Evolutionary conservation across 1,284 basidiomycete species (phyloP).

Genomic region (Ceratobasidium sp.): DNA sequence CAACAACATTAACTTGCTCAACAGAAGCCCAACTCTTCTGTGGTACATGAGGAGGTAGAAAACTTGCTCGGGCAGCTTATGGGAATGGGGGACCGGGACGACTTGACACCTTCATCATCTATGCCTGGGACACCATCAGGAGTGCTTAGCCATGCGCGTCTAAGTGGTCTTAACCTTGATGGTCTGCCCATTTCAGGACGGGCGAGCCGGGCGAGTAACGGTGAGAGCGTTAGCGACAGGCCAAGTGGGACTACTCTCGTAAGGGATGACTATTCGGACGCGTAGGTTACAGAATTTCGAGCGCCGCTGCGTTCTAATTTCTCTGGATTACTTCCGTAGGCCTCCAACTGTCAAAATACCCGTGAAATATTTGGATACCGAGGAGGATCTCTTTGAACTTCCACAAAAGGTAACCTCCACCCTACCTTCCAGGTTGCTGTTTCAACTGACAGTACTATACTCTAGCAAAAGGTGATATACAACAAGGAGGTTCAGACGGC

Average conservation of each 20-base stretch:
- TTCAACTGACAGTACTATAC: constrained; percentile 36
- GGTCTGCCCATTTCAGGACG: constrained; percentile 52
- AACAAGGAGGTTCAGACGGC: constrained; percentile 94
- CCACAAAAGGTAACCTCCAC: constrained; percentile 73
- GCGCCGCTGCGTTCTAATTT: not conserved
- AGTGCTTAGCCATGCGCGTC: constrained; percentile 58
- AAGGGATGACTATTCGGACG: constrained; percentile 33
- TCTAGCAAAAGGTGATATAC: constrained; percentile 86
- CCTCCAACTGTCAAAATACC: constrained; percentile 11
- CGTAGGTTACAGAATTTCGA: not conserved
- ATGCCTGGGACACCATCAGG: constrained; percentile 74
- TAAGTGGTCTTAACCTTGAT: constrained; percentile 1
- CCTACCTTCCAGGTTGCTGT: not conserved
- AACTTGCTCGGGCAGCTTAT: constrained; percentile 72
- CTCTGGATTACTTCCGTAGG: not conserved
- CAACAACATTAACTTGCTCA: not conserved
- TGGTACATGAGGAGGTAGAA: constrained; percentile 69
- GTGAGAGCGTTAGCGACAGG: constrained; percentile 36
- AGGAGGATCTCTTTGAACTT: constrained; percentile 89
- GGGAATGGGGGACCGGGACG: constrained; percentile 56
- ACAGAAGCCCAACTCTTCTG: constrained; percentile 37
- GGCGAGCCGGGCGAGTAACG: constrained; percentile 72
- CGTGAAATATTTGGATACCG: constrained; percentile 84
- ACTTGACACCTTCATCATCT: constrained; percentile 71
- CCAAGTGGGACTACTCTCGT: constrained; percentile 17